Evolutionary conservation across 345 rosid species (phyloP).

Genomic region (Acer saccharum): DNA sequence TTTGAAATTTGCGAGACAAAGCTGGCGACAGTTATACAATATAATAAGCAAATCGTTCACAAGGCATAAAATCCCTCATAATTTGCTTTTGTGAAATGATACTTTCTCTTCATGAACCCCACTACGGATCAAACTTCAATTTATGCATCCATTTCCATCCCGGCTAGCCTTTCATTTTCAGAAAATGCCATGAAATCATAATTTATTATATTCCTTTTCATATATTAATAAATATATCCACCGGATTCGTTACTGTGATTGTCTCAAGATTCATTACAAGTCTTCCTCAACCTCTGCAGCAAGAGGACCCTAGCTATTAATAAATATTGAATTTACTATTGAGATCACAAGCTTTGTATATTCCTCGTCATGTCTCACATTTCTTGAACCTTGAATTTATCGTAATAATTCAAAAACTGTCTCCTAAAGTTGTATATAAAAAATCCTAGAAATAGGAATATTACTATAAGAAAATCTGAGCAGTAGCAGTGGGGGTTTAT

Average conservation of each 20-base stretch:
- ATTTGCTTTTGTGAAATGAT: neutral
- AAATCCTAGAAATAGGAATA: no score
- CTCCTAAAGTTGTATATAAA: neutral
- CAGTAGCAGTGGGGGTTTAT: no score
- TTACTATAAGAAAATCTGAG: neutral
- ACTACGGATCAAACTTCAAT: neutral
- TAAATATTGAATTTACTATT: no score
- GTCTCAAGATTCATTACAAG: neutral
- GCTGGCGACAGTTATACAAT: neutral
- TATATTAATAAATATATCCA: neutral
- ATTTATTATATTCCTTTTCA: no score
- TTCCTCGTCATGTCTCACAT: no score
- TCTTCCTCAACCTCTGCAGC: neutral
- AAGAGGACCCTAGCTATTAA: no score
- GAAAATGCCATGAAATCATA: no score
- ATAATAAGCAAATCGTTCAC: neutral
- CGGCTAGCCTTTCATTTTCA: no score
- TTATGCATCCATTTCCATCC: neutral
- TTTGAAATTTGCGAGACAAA: neutral
- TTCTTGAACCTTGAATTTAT: no score
- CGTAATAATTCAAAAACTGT: no score
- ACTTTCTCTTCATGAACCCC: neutral
- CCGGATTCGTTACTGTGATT: neutral
- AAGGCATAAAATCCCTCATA: neutral
- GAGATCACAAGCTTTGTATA: neutral